Evolutionary conservation across 2,329 filamentous ascomycete species (phyloP), one percentile per base, ranked within the genome.

Genomic region (Pseudogymnoascus sp.): DNA sequence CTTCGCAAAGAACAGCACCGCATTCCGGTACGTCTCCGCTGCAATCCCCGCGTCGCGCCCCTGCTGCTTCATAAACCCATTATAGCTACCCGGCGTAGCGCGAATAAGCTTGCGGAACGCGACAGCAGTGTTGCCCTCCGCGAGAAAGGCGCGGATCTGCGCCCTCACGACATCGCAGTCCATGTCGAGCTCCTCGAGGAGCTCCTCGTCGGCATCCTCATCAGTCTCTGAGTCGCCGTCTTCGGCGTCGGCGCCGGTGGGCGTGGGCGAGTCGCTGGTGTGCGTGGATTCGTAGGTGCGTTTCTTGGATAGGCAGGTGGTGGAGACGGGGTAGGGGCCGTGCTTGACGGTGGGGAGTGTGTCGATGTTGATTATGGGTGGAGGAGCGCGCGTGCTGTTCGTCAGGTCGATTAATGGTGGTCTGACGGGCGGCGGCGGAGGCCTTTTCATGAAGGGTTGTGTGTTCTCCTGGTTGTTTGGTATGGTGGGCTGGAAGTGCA

Each of bases 21-120:
- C 77, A 6, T 72, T 72, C 3, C 37, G 28, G 66, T 76, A 79
- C 1, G 73, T 73, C 62, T 74, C 72, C 64, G 69, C 74, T 8
- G 65, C 65, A 11, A 67, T 64, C 34, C 78, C 77, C 7, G 75
- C 72, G 64, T 74, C 71, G 3, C 73, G 69, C 4, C 79, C 79
- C 23, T 71, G 77, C 69, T 78, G 77, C n/a, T 75, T 73, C 77
- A 84, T 80, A 70, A 85, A 86, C 4, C 65, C 67, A n/a, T 66
- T 66, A 65, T 79, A 78, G 6, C 73, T 71, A 21, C 67, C 72
- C n/a, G 66, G 68, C 12, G 66, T 75, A 9, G 76, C 73, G n/a
- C 70, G 69, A 43, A 80, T 74, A 1, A 71, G 69, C 3, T 74
- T 66, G 42, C 76, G 75, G 66, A 81, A 80, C 38, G 79, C 73